phyloP scores from a whole-genome alignment of 1,139 yeast genomes.

The Saccharomyces pastorianus region DNA sequence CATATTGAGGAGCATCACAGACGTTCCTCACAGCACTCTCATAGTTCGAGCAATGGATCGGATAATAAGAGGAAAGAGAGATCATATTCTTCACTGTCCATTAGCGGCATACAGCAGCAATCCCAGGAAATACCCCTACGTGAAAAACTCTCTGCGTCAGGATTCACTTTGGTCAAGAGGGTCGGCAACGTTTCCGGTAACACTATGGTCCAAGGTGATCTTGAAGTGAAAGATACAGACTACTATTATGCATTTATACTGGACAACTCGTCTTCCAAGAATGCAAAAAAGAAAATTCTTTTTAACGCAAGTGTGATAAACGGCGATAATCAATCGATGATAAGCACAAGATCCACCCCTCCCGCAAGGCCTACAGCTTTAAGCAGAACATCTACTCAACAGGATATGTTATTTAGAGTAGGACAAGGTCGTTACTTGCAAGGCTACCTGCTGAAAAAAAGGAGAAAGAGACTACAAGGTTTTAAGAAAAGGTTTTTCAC shows the following conservation, averaged over 20 bases:
- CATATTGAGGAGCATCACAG: constrained; percentile 5
- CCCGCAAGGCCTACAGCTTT: constrained; percentile 18
- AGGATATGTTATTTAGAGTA: constrained; percentile 18
- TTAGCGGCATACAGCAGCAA: constrained; percentile 26
- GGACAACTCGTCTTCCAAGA: constrained; percentile 86
- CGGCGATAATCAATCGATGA: constrained; percentile 14
- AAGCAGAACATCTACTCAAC: constrained; percentile 5
- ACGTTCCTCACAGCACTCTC: not conserved
- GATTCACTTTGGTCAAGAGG: constrained; percentile 37
- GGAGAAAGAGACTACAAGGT: constrained; percentile 76
- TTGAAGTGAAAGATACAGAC: constrained; percentile 42
- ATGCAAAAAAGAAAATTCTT: constrained; percentile 69
- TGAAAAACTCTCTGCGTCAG: constrained; percentile 35
- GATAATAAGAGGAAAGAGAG: constrained; percentile 1
- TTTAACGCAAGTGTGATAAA: constrained; percentile 41
- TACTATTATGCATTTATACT: constrained; percentile 79
- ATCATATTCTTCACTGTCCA: constrained; percentile 20
- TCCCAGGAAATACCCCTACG: constrained; percentile 32
- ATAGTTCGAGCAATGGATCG: not conserved
- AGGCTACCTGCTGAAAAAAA: constrained; percentile 70
- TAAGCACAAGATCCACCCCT: constrained; percentile 12
- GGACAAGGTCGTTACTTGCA: constrained; percentile 41
- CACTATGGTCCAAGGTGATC: constrained; percentile 54
- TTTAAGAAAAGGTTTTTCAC: constrained; percentile 79
- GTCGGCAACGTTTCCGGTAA: constrained; percentile 44